Evolutionary conservation across 2,329 filamentous ascomycete genomes (phyloP).

Genomic region (Lachnellula hyalina): DNA sequence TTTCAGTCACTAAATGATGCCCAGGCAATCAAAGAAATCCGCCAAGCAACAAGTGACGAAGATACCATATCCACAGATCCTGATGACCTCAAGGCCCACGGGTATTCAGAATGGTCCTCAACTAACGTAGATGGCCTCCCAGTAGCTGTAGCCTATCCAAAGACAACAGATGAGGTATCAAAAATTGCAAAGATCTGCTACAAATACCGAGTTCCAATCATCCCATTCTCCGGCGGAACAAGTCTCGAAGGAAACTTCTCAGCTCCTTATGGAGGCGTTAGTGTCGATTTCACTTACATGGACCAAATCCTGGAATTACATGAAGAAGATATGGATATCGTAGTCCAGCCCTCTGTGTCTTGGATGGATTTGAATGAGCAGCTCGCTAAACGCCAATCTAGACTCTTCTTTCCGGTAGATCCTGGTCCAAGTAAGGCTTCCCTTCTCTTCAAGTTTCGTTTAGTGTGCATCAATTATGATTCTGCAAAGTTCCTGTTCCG

Average conservation of each 20-base stretch:
- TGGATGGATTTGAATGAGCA: constrained; percentile 84
- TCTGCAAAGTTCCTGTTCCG: too few relatives aligned
- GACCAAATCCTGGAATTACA: constrained; percentile 74
- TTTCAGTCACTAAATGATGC: not conserved
- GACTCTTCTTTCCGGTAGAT: constrained; percentile 87
- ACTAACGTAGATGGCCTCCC: constrained; percentile 55
- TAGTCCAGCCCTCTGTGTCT: constrained; percentile 85
- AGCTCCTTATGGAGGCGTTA: constrained; percentile 79
- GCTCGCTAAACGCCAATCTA: constrained; percentile 61
- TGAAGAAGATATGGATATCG: constrained; percentile 85
- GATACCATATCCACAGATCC: constrained; percentile 59
- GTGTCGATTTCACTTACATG: constrained; percentile 87
- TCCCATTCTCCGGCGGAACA: constrained; percentile 76
- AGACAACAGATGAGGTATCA: constrained; percentile 48
- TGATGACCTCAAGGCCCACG: constrained; percentile 56
- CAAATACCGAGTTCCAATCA: constrained; percentile 75
- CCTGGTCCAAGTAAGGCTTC: constrained; percentile 39
- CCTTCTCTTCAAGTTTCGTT: too few relatives aligned
- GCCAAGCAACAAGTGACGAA: constrained; percentile 41
- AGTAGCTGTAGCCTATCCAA: constrained; percentile 60
- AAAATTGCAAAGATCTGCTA: constrained; percentile 63
- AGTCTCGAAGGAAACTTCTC: constrained; percentile 89
- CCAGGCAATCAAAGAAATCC: constrained; percentile 53
- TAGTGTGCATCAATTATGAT: too few relatives aligned
- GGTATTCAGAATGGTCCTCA: constrained; percentile 64